phyloP scores from a whole-genome alignment of 2,329 filamentous ascomycete genomes.

The Paradendryphiella salina region DNA sequence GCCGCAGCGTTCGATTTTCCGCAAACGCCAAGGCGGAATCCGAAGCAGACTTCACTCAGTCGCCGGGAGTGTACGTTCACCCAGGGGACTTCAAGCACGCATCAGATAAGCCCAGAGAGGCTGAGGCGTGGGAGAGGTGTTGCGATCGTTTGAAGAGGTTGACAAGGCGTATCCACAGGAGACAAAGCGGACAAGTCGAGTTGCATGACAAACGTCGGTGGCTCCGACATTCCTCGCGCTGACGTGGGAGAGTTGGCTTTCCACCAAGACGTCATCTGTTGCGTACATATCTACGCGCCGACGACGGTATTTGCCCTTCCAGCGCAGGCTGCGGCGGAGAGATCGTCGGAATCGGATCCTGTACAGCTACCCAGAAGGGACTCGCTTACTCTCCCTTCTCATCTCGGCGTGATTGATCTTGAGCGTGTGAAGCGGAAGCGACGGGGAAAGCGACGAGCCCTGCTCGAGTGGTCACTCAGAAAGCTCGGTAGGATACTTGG shows the following conservation, averaged over 20 bases:
- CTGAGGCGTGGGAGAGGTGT: slow-evolving; percentile 30
- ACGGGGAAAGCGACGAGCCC: slow-evolving; percentile 8
- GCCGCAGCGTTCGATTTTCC: slow-evolving; percentile 10
- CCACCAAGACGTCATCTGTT: slow-evolving; percentile 15
- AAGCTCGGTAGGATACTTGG: slow-evolving; percentile 9
- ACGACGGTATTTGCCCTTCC: slow-evolving; percentile 9
- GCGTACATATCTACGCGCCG: slow-evolving; percentile 17
- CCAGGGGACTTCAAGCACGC: slow-evolving; percentile 28
- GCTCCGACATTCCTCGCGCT: slow-evolving; percentile 6
- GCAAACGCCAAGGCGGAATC: neutral
- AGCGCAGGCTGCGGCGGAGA: neutral
- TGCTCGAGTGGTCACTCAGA: slow-evolving; percentile 15
- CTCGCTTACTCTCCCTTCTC: neutral
- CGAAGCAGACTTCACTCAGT: slow-evolving; percentile 23
- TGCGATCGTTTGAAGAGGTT: slow-evolving; percentile 19
- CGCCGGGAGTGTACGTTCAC: slow-evolving; percentile 30
- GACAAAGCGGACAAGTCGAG: neutral
- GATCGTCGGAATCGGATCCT: slow-evolving; percentile 1
- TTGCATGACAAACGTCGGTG: slow-evolving; percentile 14
- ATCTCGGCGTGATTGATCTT: slow-evolving; percentile 1
- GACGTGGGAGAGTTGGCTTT: slow-evolving; percentile 3
- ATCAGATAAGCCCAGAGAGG: slow-evolving; percentile 11
- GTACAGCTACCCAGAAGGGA: neutral
- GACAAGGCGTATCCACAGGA: slow-evolving; percentile 2
- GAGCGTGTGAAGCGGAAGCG: neutral